Evolutionary conservation across 2,329 filamentous ascomycete species (phyloP).

Genomic region (Aspergillus sp.): DNA sequence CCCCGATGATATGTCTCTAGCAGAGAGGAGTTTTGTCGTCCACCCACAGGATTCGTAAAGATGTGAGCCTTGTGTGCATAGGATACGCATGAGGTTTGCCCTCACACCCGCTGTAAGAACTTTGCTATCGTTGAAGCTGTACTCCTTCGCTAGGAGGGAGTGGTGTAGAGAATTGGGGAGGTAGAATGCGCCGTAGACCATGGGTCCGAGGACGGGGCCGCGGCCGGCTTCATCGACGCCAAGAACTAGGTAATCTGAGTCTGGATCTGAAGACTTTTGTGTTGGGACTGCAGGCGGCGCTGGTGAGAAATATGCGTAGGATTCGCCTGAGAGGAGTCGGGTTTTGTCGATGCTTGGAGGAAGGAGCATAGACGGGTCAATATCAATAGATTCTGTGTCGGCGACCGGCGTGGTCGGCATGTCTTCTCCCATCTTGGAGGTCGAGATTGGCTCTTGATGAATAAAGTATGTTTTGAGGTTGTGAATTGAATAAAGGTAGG

Average conservation of each 20-base stretch:
- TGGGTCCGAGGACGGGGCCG: conserved; percentile 82
- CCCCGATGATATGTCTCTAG: conserved; percentile 74
- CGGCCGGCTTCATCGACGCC: conserved; percentile 93
- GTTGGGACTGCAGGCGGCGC: conserved; percentile 61
- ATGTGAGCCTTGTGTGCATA: conserved; percentile 66
- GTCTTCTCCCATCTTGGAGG: conserved; percentile 33
- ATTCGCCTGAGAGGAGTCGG: conserved; percentile 61
- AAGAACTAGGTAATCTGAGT: conserved; percentile 52
- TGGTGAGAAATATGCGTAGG: conserved; percentile 71
- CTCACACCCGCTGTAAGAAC: conserved; percentile 80
- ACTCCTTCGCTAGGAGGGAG: conserved; percentile 71
- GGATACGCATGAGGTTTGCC: conserved; percentile 65
- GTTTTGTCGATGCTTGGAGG: conserved; percentile 66
- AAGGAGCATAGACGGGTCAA: conserved; percentile 50
- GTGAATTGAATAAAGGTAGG: background rate
- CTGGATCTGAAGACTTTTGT: background rate
- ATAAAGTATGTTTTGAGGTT: background rate
- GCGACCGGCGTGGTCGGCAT: conserved; percentile 25
- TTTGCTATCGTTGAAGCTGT: conserved; percentile 95
- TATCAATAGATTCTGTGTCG: conserved; percentile 31
- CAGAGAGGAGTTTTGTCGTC: conserved; percentile 78
- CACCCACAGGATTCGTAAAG: conserved; percentile 71
- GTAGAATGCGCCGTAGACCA: conserved; percentile 72
- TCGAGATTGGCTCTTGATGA: background rate
- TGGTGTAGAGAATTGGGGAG: conserved; percentile 64